Percentiles rank a stretch among this genome's conserved stretches.
Evolutionary conservation across 2,329 filamentous ascomycete species (phyloP).

Genomic region (Trichoderma sp.): DNA sequence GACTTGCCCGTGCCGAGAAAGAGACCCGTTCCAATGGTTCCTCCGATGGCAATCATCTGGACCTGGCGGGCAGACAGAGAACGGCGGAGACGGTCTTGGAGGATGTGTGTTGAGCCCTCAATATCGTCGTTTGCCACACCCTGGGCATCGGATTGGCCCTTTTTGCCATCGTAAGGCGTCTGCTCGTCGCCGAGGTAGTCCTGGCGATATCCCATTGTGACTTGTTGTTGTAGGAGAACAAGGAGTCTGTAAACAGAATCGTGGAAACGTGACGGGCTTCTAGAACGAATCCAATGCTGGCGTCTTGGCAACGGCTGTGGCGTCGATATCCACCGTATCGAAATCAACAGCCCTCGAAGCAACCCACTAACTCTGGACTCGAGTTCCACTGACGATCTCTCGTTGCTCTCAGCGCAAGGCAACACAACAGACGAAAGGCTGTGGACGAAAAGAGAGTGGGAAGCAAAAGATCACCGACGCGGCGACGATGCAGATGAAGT

Average conservation of each 20-base stretch:
- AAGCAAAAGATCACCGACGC: not conserved
- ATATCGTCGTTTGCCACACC: slow-evolving; percentile 8
- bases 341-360: not conserved
- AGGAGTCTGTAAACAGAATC: not conserved
- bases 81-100: slow-evolving; percentile 49
- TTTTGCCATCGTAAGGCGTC: not conserved
- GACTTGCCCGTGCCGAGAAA: slow-evolving; percentile 62
- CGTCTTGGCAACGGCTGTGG: slow-evolving; percentile 14
- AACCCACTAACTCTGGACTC: not conserved
- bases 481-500: slow-evolving; percentile 5
- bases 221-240: not conserved
- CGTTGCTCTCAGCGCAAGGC: not conserved
- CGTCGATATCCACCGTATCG: slow-evolving; percentile 6
- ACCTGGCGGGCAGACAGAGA: slow-evolving; percentile 60
- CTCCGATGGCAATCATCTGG: slow-evolving; percentile 64
- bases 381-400: not conserved
- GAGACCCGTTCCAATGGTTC: slow-evolving; percentile 58
- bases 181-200: not conserved
- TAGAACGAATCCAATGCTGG: slow-evolving; percentile 4
- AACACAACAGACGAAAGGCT: not conserved
- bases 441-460: not conserved
- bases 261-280: not conserved
- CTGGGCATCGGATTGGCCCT: not conserved
- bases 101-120: slow-evolving; percentile 21
- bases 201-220: slow-evolving; percentile 4